Conservation (phyloP, 805 yeast genomes). For the Yarrowia sp. region DNA sequence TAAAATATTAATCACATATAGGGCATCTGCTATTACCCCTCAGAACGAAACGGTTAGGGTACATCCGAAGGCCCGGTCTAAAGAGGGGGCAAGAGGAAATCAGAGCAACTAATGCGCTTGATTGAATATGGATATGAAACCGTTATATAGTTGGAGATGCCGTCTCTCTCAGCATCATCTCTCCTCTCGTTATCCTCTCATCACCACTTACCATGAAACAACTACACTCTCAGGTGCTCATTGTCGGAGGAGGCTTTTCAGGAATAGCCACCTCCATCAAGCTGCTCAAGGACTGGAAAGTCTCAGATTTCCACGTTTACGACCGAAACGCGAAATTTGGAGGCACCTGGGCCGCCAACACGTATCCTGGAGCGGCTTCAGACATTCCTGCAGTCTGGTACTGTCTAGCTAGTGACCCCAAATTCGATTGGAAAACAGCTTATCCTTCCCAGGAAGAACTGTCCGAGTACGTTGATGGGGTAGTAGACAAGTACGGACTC, state of each 20-base stretch:
- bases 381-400: conserved; percentile 43
- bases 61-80: conserved; percentile 4
- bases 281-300: conserved; percentile 31
- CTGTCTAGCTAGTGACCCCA: conserved; percentile 43
- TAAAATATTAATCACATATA: neutral
- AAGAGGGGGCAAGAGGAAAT: conserved; percentile 1
- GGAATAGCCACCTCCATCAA: conserved; percentile 38
- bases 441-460: conserved; percentile 42
- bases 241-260: conserved; percentile 34
- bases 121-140: neutral
- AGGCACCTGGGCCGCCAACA: conserved; percentile 44
- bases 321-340: conserved; percentile 41
- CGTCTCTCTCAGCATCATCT: too few species aligned
- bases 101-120: neutral
- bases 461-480: conserved; percentile 35
- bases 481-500: conserved; percentile 40
- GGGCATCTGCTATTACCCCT: neutral
- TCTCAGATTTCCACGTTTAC: conserved; percentile 39
- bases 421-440: conserved; percentile 40
- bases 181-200: neutral
- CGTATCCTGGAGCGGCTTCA: conserved; percentile 43
- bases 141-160: neutral
- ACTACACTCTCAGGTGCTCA: conserved; percentile 26
- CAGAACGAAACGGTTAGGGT: conserved; percentile 4
- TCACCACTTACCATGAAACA: neutral